A percentile compares a stretch with the other conserved stretches of the same genome.
Conservation (phyloP, 106 monocot species). For the Cymbidium sinense region DNA sequence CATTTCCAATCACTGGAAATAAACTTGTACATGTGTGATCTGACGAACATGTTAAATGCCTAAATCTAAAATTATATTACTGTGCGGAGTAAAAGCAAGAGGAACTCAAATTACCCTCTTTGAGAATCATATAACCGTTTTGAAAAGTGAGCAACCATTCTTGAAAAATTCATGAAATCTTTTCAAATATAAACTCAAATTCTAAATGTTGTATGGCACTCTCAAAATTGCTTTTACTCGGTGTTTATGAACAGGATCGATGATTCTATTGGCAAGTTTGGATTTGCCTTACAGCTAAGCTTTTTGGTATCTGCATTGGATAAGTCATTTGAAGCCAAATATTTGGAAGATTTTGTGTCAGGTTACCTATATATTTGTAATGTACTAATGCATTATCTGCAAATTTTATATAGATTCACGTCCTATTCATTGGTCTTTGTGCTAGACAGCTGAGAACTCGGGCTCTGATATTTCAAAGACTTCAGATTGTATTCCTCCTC, state of each 20-base stretch:
- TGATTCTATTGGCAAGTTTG: slow-evolving; percentile 54
- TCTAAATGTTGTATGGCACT: background rate
- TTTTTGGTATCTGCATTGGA: slow-evolving; percentile 64
- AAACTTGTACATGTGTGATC: too few relatives aligned
- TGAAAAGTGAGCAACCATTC: too few relatives aligned
- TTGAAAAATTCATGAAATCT: too few relatives aligned
- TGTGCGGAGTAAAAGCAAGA: too few relatives aligned
- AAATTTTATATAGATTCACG: background rate
- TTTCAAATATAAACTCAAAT: too few relatives aligned
- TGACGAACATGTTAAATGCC: too few relatives aligned
- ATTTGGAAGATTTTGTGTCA: slow-evolving; percentile 88
- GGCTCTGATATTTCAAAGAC: slow-evolving; percentile 61
- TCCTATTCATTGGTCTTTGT: slow-evolving; percentile 26
- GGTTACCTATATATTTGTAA: slow-evolving; percentile 32
- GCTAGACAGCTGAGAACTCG: slow-evolving; percentile 78
- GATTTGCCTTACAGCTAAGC: slow-evolving; percentile 75
- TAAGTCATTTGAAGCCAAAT: slow-evolving; percentile 58
- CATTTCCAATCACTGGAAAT: too few relatives aligned
- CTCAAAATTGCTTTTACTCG: background rate
- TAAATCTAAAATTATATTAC: too few relatives aligned
- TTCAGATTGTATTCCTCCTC: slow-evolving; percentile 55
- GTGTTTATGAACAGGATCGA: slow-evolving; percentile 43
- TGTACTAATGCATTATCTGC: background rate
- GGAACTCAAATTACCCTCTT: too few relatives aligned
- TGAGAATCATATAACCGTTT: too few relatives aligned